Percentiles rank a stretch among this genome's conserved stretches.
These are phyloP conservation scores for Hypomyces rosellus DNA, from an alignment of 2,329 filamentous ascomycete species.

Conservation along the genomic window DNA sequence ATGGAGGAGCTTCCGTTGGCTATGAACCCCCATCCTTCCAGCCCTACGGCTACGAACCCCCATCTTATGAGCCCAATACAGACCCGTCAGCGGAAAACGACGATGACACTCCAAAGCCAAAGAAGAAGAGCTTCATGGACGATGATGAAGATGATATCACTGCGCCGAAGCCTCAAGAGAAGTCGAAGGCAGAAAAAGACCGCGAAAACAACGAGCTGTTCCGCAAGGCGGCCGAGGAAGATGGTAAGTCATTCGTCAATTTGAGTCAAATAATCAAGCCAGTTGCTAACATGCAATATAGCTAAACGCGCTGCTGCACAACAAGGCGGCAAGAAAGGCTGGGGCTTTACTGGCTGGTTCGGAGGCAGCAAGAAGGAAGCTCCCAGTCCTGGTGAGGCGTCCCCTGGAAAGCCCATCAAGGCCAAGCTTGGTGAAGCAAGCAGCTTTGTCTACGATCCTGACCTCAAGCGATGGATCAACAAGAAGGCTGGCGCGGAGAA, in stretches of 20 bases:
- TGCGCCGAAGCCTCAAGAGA: conserved; percentile 43
- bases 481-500: conserved; percentile 75
- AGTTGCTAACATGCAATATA: conserved; percentile 24
- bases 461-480: conserved; percentile 98
- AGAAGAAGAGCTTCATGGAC: conserved; percentile 76
- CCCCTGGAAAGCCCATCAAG: conserved; percentile 64
- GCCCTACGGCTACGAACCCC: conserved; percentile 52
- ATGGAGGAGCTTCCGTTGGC: conserved; percentile 32
- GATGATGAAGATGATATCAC: conserved; percentile 69
- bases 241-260: conserved; percentile 42
- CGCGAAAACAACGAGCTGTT: conserved; percentile 80
- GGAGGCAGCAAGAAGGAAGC: conserved; percentile 57
- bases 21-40: conserved; percentile 60
- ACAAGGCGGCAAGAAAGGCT: conserved; percentile 54
- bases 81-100: conserved; percentile 34
- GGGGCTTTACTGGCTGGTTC: conserved; percentile 84
- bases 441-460: conserved; percentile 88
- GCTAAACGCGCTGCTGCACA: conserved; percentile 54
- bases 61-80: conserved; percentile 48
- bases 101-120: conserved; percentile 50
- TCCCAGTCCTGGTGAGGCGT: conserved; percentile 28
- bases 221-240: conserved; percentile 72
- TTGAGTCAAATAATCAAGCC: neutral
- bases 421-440: conserved; percentile 93
- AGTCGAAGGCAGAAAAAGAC: conserved; percentile 63